phyloP scores from a whole-genome alignment of 495 filamentous ascomycete species.

The Daldinia bambusicola region DNA sequence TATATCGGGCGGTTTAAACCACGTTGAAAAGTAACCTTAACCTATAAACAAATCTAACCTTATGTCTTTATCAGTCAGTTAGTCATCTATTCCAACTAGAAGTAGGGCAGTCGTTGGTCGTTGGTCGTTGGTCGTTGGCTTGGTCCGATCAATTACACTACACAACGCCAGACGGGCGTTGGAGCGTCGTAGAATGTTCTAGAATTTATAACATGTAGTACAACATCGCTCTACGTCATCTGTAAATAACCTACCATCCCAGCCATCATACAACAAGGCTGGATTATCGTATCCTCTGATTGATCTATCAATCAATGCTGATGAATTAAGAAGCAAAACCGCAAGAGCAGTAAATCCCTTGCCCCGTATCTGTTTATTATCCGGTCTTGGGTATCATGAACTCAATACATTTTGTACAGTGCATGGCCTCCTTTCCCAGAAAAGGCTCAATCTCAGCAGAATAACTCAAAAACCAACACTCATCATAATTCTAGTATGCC shows the following conservation, averaged over 20 bases:
- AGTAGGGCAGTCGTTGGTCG: too few species aligned
- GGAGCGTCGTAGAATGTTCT: constrained; percentile 27
- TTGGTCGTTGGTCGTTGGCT: too few species aligned
- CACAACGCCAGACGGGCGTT: neutral
- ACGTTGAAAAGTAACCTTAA: too few species aligned
- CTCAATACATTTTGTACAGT: constrained; percentile 22
- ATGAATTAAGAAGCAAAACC: neutral
- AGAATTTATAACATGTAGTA: constrained; percentile 21
- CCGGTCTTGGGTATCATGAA: constrained; percentile 36
- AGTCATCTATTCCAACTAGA: too few species aligned
- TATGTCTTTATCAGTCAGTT: too few species aligned
- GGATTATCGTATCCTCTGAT: neutral
- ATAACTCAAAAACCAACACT: constrained; percentile 5
- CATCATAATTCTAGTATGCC: neutral
- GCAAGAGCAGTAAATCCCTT: neutral
- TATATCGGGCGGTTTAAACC: constrained; percentile 4
- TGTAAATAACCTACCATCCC: neutral
- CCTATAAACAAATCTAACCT: too few species aligned
- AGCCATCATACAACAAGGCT: neutral
- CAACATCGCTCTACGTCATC: too few species aligned
- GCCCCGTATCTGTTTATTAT: constrained; percentile 18
- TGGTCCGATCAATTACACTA: too few species aligned
- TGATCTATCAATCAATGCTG: neutral
- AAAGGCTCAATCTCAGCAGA: constrained; percentile 8
- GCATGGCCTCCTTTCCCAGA: constrained; percentile 1